Evolutionary conservation across 2,329 filamentous ascomycete species (phyloP), one percentile per base, ranked within the genome.

Genomic region (Monilinia laxa): DNA sequence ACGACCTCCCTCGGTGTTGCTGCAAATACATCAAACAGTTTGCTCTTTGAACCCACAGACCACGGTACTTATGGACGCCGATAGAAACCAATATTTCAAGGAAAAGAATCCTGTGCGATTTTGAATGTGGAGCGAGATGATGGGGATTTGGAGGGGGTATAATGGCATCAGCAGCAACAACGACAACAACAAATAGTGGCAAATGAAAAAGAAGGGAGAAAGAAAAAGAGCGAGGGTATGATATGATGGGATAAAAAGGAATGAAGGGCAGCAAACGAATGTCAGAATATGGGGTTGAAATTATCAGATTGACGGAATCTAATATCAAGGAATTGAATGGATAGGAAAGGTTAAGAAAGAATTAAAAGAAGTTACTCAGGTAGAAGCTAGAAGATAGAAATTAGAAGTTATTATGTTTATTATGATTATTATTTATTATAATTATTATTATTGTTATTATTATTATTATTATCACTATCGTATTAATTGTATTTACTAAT

Each of bases 1-100:
- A 23, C 31, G 5, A 35, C 57, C 57, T 49, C 57, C 42, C 57
- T 60, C 42, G 42, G 57, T 49, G 57, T 12, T 60, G 42, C 18
- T 47, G 45, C 45, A n/a, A 47, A 35, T 35, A 35, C 31, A 35
- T 35, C 31, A 35, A 35, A 35, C 31, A 7, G 18, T 49, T 35
- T 60, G 57, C 57, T 42, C 57, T 10, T 51, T 38, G 58, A 40
- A 60, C 58, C 58, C 58, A 60, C 58, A 60, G 58, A 60, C 58
- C 31, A 51, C 58, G 20, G 45, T 51, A 51, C 35, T 45, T 35
- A 60, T 51, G 28, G 58, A 51, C 23, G 45, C 45, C 45, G 45
- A 60, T 51, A 38, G 58, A 60, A 60, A 28, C 20, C 58, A 60
- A 38, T 38, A 60, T 51, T 51, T 38, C 58, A 25, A 60, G 58